These are phyloP conservation scores for Blepharisma japonicum DNA, from an alignment of 73 alveolate genomes.

Conservation along the genomic window DNA sequence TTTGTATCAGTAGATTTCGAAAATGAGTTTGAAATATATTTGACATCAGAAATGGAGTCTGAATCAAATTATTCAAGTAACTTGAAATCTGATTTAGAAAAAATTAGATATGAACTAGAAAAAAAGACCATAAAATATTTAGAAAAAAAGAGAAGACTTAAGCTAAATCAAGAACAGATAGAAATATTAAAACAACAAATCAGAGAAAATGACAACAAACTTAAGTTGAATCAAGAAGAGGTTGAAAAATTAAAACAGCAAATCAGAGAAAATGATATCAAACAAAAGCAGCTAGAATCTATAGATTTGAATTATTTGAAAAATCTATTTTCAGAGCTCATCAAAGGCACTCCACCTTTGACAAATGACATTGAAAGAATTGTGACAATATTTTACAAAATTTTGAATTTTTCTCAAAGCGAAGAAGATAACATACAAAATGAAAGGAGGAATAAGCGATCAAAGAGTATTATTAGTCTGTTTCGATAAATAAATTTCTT, in stretches of 20 bases:
- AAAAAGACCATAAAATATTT: neutral
- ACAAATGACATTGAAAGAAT: neutral
- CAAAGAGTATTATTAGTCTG: too few species aligned
- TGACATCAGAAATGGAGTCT: neutral
- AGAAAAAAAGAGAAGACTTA: constrained; percentile 7
- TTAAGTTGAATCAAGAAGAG: too few species aligned
- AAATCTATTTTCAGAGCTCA: neutral
- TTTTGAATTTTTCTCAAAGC: neutral
- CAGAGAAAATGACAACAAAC: neutral
- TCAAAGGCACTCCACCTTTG: neutral
- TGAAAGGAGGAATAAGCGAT: neutral
- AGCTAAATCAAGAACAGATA: neutral
- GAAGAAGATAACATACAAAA: neutral
- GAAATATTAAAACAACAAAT: neutral
- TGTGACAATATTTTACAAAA: neutral
- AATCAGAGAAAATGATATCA: neutral
- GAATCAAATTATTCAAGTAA: neutral
- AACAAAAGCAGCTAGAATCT: neutral
- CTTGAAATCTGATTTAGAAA: neutral
- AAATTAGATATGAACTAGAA: neutral
- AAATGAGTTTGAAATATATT: neutral
- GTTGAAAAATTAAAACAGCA: neutral
- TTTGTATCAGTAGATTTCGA: constrained; percentile 7
- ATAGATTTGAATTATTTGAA: constrained; percentile 10
- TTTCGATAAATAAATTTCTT: too few species aligned